Conservation (phyloP, 805 yeast species). For the Schizosaccharomyces pombe region DNA sequence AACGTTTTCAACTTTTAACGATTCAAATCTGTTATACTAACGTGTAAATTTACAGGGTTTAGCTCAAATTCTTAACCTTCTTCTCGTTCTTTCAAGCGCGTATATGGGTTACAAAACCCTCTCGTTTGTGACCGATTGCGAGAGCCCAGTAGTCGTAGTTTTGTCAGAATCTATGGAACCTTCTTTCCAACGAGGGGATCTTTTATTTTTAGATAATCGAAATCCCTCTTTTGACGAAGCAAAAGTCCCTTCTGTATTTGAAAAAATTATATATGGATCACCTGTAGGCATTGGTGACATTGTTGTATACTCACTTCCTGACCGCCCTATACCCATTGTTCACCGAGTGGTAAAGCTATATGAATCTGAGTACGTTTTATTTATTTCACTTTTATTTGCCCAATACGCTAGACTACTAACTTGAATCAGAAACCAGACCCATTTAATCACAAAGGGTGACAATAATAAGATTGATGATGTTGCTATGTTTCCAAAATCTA, state of each 20-base stretch:
- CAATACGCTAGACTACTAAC: too few species aligned
- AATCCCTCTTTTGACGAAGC: background rate
- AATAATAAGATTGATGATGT: constrained; percentile 83
- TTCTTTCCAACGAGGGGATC: constrained; percentile 94
- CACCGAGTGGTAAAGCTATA: constrained; percentile 85
- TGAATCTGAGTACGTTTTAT: constrained; percentile 18
- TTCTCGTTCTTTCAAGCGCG: constrained; percentile 67
- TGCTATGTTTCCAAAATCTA: constrained; percentile 54
- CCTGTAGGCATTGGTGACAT: constrained; percentile 63
- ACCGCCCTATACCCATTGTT: constrained; percentile 78
- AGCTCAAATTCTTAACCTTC: constrained; percentile 43
- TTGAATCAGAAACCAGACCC: constrained; percentile 23
- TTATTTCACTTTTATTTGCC: background rate
- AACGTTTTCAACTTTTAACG: too few species aligned
- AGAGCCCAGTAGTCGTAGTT: constrained; percentile 89
- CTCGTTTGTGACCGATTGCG: constrained; percentile 51
- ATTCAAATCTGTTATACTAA: too few species aligned
- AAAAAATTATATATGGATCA: constrained; percentile 16
- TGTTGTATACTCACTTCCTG: constrained; percentile 70
- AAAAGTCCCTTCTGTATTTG: background rate
- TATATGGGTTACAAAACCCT: constrained; percentile 79
- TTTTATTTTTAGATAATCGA: constrained; percentile 76
- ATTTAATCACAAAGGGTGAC: constrained; percentile 82
- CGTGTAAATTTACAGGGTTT: constrained; percentile 4
- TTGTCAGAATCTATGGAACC: constrained; percentile 98